A percentile compares a stretch with the other conserved stretches of the same genome.
Conservation (phyloP, 495 filamentous ascomycete genomes). For the Platismatia glauca region DNA sequence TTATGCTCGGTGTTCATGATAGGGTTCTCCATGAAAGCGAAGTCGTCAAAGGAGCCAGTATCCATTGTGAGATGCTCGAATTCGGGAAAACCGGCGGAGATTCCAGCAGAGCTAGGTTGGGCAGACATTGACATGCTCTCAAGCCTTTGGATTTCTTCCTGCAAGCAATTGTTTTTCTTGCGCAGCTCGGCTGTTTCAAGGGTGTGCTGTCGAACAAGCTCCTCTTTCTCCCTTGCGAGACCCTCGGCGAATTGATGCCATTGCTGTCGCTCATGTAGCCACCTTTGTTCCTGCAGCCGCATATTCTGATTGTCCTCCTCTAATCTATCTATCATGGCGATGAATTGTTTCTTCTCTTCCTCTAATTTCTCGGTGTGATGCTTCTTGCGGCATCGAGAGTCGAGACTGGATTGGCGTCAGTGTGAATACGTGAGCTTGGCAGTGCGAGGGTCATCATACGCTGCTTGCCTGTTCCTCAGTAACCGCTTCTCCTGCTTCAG, state of each 20-base stretch:
- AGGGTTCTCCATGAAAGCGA: conserved; percentile 58
- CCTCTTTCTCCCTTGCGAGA: conserved; percentile 80
- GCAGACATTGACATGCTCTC: conserved; percentile 56
- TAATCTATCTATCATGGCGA: conserved; percentile 59
- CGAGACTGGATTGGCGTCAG: conserved; percentile 56
- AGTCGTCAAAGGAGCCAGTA: conserved; percentile 63
- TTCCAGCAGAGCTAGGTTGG: conserved; percentile 49
- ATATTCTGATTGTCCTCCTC: conserved; percentile 64
- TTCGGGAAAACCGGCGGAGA: conserved; percentile 61
- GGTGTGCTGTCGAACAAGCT: conserved; percentile 80
- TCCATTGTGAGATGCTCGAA: conserved; percentile 82
- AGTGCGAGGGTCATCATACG: conserved; percentile 50
- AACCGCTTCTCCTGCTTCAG: conserved; percentile 97
- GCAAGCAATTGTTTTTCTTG: conserved; percentile 87
- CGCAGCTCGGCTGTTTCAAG: conserved; percentile 90
- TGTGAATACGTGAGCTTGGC: conserved; percentile 7
- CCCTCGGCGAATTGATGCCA: conserved; percentile 65
- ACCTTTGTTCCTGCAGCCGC: conserved; percentile 47
- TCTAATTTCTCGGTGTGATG: conserved; percentile 95
- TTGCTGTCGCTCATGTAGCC: conserved; percentile 61
- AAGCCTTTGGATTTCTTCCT: conserved; percentile 72
- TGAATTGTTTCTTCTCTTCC: conserved; percentile 90
- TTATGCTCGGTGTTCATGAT: conserved; percentile 41
- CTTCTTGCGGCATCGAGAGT: conserved; percentile 97
- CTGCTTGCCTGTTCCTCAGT: conserved; percentile 89